These are phyloP conservation scores for Oryza brachyantha DNA, from an alignment of 176 grass and related monocot genomes.

Conservation along the genomic window DNA sequence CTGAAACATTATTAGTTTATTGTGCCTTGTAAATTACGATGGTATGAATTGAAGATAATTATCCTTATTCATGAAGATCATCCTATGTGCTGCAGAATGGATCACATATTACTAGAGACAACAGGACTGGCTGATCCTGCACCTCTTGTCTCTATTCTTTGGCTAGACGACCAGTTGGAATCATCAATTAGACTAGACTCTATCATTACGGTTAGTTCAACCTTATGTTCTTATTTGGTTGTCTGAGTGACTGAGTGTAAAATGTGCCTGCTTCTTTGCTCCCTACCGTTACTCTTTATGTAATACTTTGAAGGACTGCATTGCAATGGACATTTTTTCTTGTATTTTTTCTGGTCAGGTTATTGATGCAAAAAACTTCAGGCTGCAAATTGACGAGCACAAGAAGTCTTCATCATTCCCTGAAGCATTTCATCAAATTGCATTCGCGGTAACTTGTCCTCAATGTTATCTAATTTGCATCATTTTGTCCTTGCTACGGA, in stretches of 20 bases:
- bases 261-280: slow-evolving; percentile 1
- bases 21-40: not conserved
- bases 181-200: slow-evolving; percentile 84
- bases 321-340: not conserved
- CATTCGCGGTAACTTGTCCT: slow-evolving; percentile 75
- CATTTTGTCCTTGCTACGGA: slow-evolving; percentile 5
- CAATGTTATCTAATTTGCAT: not conserved
- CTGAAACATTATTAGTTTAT: slow-evolving; percentile 1
- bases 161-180: slow-evolving; percentile 95
- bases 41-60: not conserved
- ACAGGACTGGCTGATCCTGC: slow-evolving; percentile 92
- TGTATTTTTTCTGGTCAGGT: slow-evolving; percentile 49
- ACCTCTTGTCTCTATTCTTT: slow-evolving; percentile 86
- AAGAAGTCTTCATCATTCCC: slow-evolving; percentile 66
- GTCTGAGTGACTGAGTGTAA: not conserved
- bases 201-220: slow-evolving; percentile 82
- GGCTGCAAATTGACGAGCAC: slow-evolving; percentile 80
- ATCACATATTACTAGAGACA: slow-evolving; percentile 98
- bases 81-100: slow-evolving; percentile 61
- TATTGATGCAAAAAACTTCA: slow-evolving; percentile 91
- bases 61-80: slow-evolving; percentile 28
- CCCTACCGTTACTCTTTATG: not conserved
- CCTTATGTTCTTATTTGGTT: not conserved
- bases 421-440: slow-evolving; percentile 93
- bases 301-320: not conserved